These are phyloP conservation scores for Prunus fruticosa DNA, from an alignment of 306 rosid genomes.

Conservation along the genomic window DNA sequence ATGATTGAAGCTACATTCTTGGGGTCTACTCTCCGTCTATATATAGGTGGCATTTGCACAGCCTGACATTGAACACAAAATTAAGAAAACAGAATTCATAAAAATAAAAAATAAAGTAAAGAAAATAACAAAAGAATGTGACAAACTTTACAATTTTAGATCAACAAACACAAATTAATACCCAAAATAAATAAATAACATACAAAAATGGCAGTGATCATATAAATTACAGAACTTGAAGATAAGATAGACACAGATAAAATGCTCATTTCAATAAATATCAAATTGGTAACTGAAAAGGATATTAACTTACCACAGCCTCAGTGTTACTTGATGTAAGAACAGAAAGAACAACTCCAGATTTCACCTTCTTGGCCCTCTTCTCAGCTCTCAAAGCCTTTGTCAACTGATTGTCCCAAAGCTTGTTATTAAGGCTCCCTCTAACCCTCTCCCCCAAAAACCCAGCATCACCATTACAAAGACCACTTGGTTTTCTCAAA, in stretches of 20 bases:
- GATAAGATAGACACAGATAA: no score
- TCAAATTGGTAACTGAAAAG: conserved; percentile 8
- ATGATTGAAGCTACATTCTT: conserved; percentile 80
- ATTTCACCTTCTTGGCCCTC: conserved; percentile 39
- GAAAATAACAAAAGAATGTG: background rate
- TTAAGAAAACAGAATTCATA: conserved; percentile 11
- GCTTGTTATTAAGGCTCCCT: conserved; percentile 38
- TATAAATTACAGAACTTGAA: background rate
- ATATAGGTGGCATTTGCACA: conserved; percentile 52
- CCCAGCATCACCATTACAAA: conserved; percentile 41
- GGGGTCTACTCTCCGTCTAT: conserved; percentile 58
- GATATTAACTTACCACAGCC: conserved; percentile 48
- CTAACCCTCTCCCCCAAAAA: conserved; percentile 59
- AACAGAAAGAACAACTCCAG: conserved; percentile 55
- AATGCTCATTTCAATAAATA: background rate
- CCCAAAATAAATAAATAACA: background rate
- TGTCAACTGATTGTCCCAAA: conserved; percentile 35
- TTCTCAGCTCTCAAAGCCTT: conserved; percentile 39
- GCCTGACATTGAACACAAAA: conserved; percentile 44
- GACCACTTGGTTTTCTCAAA: conserved; percentile 31
- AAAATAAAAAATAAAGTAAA: conserved; percentile 6
- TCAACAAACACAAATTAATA: background rate
- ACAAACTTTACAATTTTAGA: background rate
- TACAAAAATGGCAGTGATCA: background rate
- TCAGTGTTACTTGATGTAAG: conserved; percentile 56